A percentile compares a stretch with the other conserved stretches of the same genome.
Conservation (phyloP, 1,139 yeast species). For the Sugiyamaella neomexicana region DNA sequence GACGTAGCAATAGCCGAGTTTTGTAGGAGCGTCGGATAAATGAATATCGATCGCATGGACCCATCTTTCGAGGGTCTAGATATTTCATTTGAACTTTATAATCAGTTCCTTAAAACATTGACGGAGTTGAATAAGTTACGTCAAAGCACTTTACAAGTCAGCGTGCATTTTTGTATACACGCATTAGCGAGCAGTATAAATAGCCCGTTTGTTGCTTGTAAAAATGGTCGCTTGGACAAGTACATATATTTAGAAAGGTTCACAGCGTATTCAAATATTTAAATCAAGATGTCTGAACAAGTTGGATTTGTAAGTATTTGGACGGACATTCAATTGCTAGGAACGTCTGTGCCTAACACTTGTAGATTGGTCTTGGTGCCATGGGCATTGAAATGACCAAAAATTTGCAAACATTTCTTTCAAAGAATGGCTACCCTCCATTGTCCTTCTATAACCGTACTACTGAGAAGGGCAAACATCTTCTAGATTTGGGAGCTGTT, state of each 20-base stretch:
- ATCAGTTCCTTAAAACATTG: not conserved
- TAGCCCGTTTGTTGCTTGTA: not conserved
- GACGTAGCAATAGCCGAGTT: too few relatives aligned
- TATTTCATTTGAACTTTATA: too few relatives aligned
- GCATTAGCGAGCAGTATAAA: not conserved
- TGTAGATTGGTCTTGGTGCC: slow-evolving; percentile 30
- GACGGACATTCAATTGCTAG: not conserved
- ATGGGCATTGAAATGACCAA: slow-evolving; percentile 31
- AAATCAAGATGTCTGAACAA: slow-evolving; percentile 8
- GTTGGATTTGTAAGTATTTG: slow-evolving; percentile 12
- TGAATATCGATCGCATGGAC: too few relatives aligned
- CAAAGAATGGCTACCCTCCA: slow-evolving; percentile 18
- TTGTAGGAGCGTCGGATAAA: too few relatives aligned
- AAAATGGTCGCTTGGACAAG: not conserved
- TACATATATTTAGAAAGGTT: too few relatives aligned
- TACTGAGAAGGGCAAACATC: slow-evolving; percentile 24
- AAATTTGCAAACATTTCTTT: slow-evolving; percentile 26
- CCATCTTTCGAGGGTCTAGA: too few relatives aligned
- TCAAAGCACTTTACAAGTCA: too few relatives aligned
- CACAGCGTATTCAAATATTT: not conserved
- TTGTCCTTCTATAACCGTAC: slow-evolving; percentile 29
- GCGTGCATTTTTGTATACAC: too few relatives aligned
- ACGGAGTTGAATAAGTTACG: not conserved
- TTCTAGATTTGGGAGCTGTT: slow-evolving; percentile 27
- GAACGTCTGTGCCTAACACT: slow-evolving; percentile 2